phyloP scores from a whole-genome alignment of 2,329 filamentous ascomycete species.

The Alternaria conjuncta region DNA sequence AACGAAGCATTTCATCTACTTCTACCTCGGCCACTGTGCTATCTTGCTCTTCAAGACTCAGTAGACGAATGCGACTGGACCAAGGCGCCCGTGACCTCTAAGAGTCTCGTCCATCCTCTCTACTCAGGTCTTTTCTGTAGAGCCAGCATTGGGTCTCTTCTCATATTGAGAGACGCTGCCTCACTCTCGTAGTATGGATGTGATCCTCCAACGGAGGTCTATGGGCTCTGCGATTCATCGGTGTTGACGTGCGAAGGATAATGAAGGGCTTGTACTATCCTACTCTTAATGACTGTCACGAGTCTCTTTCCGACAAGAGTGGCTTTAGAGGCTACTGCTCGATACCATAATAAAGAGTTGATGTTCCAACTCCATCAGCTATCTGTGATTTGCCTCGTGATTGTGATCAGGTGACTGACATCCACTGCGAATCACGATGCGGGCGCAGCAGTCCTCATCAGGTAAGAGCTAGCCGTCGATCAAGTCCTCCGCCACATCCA shows the following conservation, averaged over 20 bases:
- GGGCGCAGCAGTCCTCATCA: neutral
- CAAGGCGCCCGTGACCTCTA: constrained; percentile 2
- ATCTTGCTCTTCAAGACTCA: constrained; percentile 99
- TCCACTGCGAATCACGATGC: neutral
- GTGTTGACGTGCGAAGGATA: neutral
- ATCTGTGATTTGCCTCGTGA: neutral
- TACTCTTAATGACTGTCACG: constrained; percentile 27
- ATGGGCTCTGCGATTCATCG: constrained; percentile 7
- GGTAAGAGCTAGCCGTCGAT: neutral
- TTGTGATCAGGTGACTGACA: neutral
- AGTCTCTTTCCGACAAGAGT: constrained; percentile 32
- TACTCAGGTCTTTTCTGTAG: neutral
- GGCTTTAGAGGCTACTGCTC: constrained; percentile 15
- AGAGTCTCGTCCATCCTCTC: constrained; percentile 4
- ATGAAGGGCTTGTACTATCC: constrained; percentile 4
- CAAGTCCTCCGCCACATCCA: neutral
- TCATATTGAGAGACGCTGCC: neutral
- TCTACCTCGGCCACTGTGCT: constrained; percentile 98
- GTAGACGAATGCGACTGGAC: constrained; percentile 53
- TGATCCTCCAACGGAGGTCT: neutral
- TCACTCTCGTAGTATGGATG: neutral
- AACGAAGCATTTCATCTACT: constrained; percentile 99
- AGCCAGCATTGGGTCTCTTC: constrained; percentile 8
- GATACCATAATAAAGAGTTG: constrained; percentile 19
- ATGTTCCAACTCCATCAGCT: neutral